A percentile compares a stretch with the other conserved stretches of the same genome.
Evolutionary conservation across 768 basidiomycete genomes (phyloP).

Genomic region (Goffeauzyma gilvescens): DNA sequence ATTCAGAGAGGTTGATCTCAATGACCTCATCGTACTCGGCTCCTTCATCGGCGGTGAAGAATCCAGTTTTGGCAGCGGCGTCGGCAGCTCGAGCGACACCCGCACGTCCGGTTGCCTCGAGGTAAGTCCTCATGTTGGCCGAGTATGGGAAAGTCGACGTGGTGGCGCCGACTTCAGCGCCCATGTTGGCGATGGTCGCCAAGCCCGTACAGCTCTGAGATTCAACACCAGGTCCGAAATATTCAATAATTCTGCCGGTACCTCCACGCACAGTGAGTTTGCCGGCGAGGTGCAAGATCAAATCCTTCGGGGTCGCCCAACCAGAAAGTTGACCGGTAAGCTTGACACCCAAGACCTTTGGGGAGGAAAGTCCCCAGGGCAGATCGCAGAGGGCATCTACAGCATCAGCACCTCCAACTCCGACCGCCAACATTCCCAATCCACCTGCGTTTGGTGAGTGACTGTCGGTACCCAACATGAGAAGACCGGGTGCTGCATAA

Average conservation of each 20-base stretch:
- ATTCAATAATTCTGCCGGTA: slow-evolving; percentile 86
- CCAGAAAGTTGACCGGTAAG: slow-evolving; percentile 68
- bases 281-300: slow-evolving; percentile 84
- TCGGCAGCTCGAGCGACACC: slow-evolving; percentile 77
- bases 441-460: slow-evolving; percentile 98
- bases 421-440: slow-evolving; percentile 85
- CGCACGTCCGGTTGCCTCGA: slow-evolving; percentile 70
- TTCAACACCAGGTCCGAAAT: slow-evolving; percentile 81
- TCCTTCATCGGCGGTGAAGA: slow-evolving; percentile 62
- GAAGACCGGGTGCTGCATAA: slow-evolving; percentile 84
- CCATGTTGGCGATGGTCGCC: slow-evolving; percentile 97
- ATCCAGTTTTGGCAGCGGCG: slow-evolving; percentile 54
- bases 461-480: slow-evolving; percentile 64
- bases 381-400: slow-evolving; percentile 97
- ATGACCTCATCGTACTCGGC: slow-evolving; percentile 89
- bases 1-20: slow-evolving; percentile 68
- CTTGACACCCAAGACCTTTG: slow-evolving; percentile 60
- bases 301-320: slow-evolving; percentile 90
- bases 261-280: slow-evolving; percentile 93
- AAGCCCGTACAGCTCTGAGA: slow-evolving; percentile 84
- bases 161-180: slow-evolving; percentile 99
- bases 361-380: slow-evolving; percentile 93
- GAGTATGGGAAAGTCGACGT: slow-evolving; percentile 97
- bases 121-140: slow-evolving; percentile 66
- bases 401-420: slow-evolving; percentile 88